Conservation (phyloP, 192 early-diverging fungal species). For the Coemansia sp. region DNA sequence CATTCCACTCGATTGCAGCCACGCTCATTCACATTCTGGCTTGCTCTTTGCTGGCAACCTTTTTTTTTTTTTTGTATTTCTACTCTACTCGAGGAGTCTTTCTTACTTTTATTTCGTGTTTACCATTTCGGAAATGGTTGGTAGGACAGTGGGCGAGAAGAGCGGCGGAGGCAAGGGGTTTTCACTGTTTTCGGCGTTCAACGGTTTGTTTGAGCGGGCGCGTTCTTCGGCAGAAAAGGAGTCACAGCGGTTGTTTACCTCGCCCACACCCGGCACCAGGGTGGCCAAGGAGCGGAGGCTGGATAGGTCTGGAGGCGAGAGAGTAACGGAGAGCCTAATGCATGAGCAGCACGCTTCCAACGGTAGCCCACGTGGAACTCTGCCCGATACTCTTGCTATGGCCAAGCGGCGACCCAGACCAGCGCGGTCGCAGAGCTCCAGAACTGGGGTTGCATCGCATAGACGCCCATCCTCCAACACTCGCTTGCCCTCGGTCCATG, state of each 20-base stretch:
- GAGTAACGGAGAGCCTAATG: background rate
- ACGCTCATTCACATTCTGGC: background rate
- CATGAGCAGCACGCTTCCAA: background rate
- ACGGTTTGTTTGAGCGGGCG: conserved; percentile 43
- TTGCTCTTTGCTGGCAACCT: background rate
- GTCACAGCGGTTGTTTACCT: conserved; percentile 34
- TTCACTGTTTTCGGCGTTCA: conserved; percentile 36
- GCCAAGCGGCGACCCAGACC: background rate
- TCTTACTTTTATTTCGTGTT: background rate
- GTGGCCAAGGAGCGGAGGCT: background rate
- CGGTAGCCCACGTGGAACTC: background rate
- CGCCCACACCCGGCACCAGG: background rate
- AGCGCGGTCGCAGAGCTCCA: background rate
- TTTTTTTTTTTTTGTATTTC: background rate
- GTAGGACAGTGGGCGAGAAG: background rate
- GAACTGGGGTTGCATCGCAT: background rate
- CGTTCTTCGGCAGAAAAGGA: conserved; percentile 46
- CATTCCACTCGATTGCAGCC: background rate
- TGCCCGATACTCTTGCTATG: background rate
- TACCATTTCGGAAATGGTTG: conserved; percentile 2
- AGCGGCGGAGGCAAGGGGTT: conserved; percentile 19
- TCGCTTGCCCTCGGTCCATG: background rate
- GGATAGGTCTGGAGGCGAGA: background rate
- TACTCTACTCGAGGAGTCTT: background rate
- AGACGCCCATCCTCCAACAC: background rate